Conservation (phyloP, 2,329 filamentous ascomycete genomes). For the Berkeleyomyces basicola region DNA sequence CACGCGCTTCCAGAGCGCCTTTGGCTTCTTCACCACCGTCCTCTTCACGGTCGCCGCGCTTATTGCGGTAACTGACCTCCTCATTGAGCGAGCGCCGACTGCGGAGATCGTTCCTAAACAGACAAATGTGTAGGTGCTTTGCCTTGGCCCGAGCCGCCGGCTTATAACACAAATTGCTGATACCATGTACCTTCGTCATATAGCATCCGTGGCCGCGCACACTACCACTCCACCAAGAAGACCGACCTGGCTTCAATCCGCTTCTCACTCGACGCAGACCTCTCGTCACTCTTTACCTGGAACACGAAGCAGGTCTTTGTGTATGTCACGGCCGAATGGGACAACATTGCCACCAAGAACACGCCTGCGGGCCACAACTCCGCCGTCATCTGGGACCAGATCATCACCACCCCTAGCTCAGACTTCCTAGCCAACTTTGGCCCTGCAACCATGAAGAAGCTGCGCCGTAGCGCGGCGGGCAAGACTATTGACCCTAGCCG, state of each 20-base stretch:
- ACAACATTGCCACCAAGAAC: slow-evolving; percentile 20
- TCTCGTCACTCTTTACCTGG: slow-evolving; percentile 90
- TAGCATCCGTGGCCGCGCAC: slow-evolving; percentile 77
- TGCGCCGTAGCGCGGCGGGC: slow-evolving; percentile 40
- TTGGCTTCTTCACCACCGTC: slow-evolving; percentile 95
- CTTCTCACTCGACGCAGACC: slow-evolving; percentile 84
- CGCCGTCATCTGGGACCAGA: slow-evolving; percentile 89
- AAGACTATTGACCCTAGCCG: slow-evolving; percentile 43
- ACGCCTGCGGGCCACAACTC: slow-evolving; percentile 28
- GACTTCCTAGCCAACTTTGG: slow-evolving; percentile 45
- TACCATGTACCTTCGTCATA: background rate
- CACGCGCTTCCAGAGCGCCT: slow-evolving; percentile 76
- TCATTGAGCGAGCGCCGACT: slow-evolving; percentile 50
- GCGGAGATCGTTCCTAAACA: slow-evolving; percentile 49
- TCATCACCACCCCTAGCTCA: slow-evolving; percentile 62
- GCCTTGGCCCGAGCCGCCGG: background rate
- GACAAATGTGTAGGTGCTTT: slow-evolving; percentile 58
- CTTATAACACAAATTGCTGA: background rate
- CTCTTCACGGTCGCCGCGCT: slow-evolving; percentile 64
- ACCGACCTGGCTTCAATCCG: slow-evolving; percentile 92
- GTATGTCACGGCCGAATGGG: slow-evolving; percentile 75
- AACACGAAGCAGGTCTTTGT: slow-evolving; percentile 98
- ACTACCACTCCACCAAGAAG: slow-evolving; percentile 84
- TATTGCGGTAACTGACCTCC: slow-evolving; percentile 65
- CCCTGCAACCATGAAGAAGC: slow-evolving; percentile 43